Conservation (phyloP, 352 stramenopile genomes). For the Globisporangium paddicum region DNA sequence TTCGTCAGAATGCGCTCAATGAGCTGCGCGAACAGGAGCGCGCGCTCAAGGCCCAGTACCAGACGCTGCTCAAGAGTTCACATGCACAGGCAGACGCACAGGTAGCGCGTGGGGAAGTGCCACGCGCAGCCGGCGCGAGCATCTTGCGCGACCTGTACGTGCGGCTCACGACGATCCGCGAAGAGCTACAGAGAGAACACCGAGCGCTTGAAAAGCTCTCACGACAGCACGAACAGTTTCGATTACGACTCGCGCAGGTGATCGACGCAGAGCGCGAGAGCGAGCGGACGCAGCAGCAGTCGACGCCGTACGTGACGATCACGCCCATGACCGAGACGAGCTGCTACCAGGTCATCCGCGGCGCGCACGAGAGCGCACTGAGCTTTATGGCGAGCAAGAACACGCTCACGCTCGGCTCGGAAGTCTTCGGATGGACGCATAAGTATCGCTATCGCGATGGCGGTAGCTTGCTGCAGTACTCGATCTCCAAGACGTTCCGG, state of each 20-base stretch:
- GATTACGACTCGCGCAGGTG: constrained; percentile 17
- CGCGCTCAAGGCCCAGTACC: constrained; percentile 25
- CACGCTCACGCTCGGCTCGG: constrained; percentile 18
- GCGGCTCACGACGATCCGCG: constrained; percentile 24
- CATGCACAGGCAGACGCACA: constrained; percentile 8
- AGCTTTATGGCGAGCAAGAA: constrained; percentile 19
- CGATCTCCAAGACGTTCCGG: constrained; percentile 33
- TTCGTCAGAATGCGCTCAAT: constrained; percentile 25
- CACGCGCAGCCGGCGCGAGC: neutral
- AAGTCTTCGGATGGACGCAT: constrained; percentile 38
- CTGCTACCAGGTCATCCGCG: constrained; percentile 34
- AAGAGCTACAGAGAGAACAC: constrained; percentile 26
- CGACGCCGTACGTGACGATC: constrained; percentile 11
- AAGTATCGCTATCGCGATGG: constrained; percentile 21
- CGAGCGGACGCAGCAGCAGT: neutral
- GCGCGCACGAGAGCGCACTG: constrained; percentile 20
- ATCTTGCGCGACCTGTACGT: constrained; percentile 24
- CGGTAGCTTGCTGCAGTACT: constrained; percentile 25
- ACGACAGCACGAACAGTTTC: constrained; percentile 25
- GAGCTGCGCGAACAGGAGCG: constrained; percentile 25
- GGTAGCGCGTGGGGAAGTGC: constrained; percentile 8
- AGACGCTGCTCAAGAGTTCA: constrained; percentile 16
- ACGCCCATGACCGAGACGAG: constrained; percentile 18
- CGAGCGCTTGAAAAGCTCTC: constrained; percentile 17
- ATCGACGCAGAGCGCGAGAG: neutral